Percentiles rank a stretch among this genome's conserved stretches.
These are phyloP conservation scores for Fusarium sp. DNA, from an alignment of 2,329 filamentous ascomycete species.

Conservation along the genomic window DNA sequence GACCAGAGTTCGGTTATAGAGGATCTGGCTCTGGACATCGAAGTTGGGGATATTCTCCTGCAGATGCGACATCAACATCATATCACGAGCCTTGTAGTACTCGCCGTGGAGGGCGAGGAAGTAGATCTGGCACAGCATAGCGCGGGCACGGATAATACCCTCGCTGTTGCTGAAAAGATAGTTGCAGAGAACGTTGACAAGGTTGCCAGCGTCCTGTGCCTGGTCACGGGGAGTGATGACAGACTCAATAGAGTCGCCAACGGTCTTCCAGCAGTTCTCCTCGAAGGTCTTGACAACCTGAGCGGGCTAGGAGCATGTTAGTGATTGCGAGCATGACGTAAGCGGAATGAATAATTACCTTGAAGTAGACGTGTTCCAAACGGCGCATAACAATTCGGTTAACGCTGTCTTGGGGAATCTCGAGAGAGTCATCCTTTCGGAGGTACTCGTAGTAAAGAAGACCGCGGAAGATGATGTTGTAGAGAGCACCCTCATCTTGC, in stretches of 20 bases:
- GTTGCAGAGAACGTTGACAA: constrained; percentile 90
- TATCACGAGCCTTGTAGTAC: constrained; percentile 97
- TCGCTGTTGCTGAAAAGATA: constrained; percentile 96
- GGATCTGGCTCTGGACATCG: constrained; percentile 95
- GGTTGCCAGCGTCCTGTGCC: constrained; percentile 75
- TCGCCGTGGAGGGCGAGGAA: constrained; percentile 97
- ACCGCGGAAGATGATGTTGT: constrained; percentile 90
- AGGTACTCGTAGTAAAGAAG: constrained; percentile 90
- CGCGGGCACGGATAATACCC: constrained; percentile 93
- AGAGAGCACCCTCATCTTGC: constrained; percentile 88
- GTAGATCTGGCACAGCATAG: constrained; percentile 99
- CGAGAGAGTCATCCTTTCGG: constrained; percentile 75
- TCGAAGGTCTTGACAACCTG: constrained; percentile 94
- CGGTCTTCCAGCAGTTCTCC: constrained; percentile 90
- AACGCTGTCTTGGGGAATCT: constrained; percentile 84
- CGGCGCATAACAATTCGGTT: constrained; percentile 95
- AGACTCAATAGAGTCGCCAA: constrained; percentile 78
- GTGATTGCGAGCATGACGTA: not conserved
- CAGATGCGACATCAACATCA: constrained; percentile 99
- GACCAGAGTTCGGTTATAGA: constrained; percentile 97
- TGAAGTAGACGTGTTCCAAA: constrained; percentile 98
- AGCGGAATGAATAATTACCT: constrained; percentile 64
- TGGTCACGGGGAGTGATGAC: constrained; percentile 80
- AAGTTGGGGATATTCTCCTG: constrained; percentile 98
- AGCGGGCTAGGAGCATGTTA: constrained; percentile 70